Base-by-base conservation (phyloP, 2,329 filamentous ascomycete genomes). In the Aspergillus hortae region DNA sequence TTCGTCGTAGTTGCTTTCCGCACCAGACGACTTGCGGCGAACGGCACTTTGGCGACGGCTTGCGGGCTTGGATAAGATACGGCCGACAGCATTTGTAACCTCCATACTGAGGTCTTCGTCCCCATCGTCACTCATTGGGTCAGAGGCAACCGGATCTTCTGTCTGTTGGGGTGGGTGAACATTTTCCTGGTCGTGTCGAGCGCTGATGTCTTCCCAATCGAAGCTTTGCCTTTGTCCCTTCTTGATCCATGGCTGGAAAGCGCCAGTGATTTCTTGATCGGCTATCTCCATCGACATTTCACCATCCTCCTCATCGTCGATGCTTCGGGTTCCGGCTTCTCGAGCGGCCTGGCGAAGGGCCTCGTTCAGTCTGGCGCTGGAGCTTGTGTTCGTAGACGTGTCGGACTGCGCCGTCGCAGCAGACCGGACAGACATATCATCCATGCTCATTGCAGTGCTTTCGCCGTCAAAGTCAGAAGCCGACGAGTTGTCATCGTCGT, bases 71-170 rank as follows among this genome's bases (percentile, higher is more conserved):
- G 79, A 74, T 17, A 96, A 71, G 49, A 97, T 96, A 3, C 86
- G 83, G 7, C 92, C 92, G 48, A 95, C 78, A 7, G 84, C 89
- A 49, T 83, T 84, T 2, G 92, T 96, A 6, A 96, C 89, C 61
- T 97, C 92, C 92, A 97, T 96, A 19, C 90, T 94, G 79, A 95
- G 86, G 36, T 92, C 89, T 57, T 84, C 81, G 17, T 81, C 80
- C 21, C 80, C 77, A 4, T 73, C 66, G 21, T 77, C 47, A 77
- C 72, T 53, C 69, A 68, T 23, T 56, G 54, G 51, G 56, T 62
- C 54, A 14, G 51, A 42, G 38, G 43, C 3, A 14, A 42, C 52
- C 10, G 54, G 43, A 45, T 56, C 46, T 14, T 35, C 23, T 6
- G 51, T 38, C 30, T 30, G 46, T n/a, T 65, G 62, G 36, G 70